A percentile compares a stretch with the other conserved stretches of the same genome.
Evolutionary conservation across 1,284 basidiomycete genomes (phyloP).

Genomic region (Ustilago nuda): DNA sequence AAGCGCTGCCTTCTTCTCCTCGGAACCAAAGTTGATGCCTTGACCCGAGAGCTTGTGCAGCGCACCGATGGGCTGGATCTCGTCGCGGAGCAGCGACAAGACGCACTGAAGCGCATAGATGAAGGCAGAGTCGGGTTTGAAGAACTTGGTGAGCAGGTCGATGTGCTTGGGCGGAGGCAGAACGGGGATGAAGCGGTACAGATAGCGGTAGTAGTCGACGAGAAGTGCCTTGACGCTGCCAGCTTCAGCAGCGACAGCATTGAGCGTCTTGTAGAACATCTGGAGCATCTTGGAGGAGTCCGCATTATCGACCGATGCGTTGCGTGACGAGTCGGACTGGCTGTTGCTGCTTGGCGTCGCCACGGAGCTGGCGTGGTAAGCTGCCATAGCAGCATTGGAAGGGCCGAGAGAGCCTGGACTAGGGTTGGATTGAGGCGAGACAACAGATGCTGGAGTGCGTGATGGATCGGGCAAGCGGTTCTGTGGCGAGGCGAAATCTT

Average conservation of each 20-base stretch:
- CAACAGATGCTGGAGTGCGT: constrained; percentile 6
- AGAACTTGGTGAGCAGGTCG: constrained; percentile 40
- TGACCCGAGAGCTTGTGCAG: constrained; percentile 44
- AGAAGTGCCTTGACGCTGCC: constrained; percentile 44
- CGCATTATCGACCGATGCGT: constrained; percentile 20
- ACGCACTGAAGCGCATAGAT: constrained; percentile 59
- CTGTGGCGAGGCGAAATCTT: constrained; percentile 5
- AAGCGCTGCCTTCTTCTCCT: constrained; percentile 50
- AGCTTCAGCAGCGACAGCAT: constrained; percentile 34
- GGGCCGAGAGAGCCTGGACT: constrained; percentile 19
- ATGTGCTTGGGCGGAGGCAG: constrained; percentile 52
- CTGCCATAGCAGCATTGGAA: constrained; percentile 28
- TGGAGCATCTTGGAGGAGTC: constrained; percentile 25
- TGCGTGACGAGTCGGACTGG: constrained; percentile 22
- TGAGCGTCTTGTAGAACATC: constrained; percentile 23
- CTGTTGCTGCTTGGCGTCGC: constrained; percentile 24
- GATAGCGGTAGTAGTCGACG: constrained; percentile 60
- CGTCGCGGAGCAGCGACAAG: constrained; percentile 54
- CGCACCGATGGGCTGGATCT: constrained; percentile 51
- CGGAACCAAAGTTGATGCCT: constrained; percentile 57
- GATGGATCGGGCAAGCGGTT: constrained; percentile 2
- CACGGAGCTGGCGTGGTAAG: constrained; percentile 38
- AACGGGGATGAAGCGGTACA: constrained; percentile 64
- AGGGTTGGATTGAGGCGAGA: constrained; percentile 18
- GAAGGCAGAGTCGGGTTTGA: constrained; percentile 54